A percentile compares a stretch with the other conserved stretches of the same genome.
Evolutionary conservation across 2,329 filamentous ascomycete species (phyloP).

Genomic region (Clonostachys rosea): DNA sequence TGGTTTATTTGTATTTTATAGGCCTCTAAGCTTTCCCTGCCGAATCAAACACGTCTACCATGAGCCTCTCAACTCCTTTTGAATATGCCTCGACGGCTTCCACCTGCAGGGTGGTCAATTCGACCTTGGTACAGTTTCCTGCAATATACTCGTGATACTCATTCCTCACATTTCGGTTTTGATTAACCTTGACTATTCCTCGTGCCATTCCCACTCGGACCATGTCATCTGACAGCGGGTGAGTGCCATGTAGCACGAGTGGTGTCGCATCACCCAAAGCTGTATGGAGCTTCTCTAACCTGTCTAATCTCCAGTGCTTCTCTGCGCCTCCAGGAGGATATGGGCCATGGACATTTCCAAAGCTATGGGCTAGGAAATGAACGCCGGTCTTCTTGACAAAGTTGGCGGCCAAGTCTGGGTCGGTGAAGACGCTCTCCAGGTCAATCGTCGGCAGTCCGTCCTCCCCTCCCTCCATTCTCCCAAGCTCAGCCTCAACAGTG

Average conservation of each 20-base stretch:
- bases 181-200: slow-evolving; percentile 38
- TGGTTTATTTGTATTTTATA: too few relatives aligned
- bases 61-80: too few relatives aligned
- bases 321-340: slow-evolving; percentile 56
- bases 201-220: slow-evolving; percentile 43
- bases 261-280: slow-evolving; percentile 28
- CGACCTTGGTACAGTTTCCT: too few relatives aligned
- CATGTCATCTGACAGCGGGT: slow-evolving; percentile 41
- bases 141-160: too few relatives aligned
- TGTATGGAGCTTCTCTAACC: slow-evolving; percentile 8
- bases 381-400: slow-evolving; percentile 67
- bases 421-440: slow-evolving; percentile 51
- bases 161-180: too few relatives aligned
- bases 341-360: slow-evolving; percentile 73
- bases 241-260: slow-evolving; percentile 51
- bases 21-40: too few relatives aligned
- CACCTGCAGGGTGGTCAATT: too few relatives aligned
- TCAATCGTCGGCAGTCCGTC: slow-evolving; percentile 58
- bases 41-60: too few relatives aligned
- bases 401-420: slow-evolving; percentile 62
- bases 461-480: slow-evolving; percentile 42
- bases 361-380: slow-evolving; percentile 69
- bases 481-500: slow-evolving; percentile 57
- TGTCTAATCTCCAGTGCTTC: slow-evolving; percentile 50
- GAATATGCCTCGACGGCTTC: too few relatives aligned